Conservation (phyloP, 2,329 filamentous ascomycete genomes). For the Fusarium equiseti region DNA sequence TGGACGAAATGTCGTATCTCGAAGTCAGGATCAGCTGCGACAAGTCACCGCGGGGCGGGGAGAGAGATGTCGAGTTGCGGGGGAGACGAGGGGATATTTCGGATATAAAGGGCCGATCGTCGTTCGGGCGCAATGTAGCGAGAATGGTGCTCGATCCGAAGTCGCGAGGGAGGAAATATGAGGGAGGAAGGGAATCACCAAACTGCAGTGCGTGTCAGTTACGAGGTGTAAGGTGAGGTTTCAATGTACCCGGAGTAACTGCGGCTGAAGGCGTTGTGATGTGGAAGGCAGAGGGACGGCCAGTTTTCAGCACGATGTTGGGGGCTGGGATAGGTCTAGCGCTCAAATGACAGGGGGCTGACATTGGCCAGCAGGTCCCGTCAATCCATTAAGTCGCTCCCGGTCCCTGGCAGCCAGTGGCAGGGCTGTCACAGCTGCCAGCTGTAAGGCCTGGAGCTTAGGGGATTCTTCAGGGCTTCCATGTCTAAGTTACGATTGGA, state of each 20-base stretch:
- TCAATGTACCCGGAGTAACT: constrained; percentile 45
- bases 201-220: constrained; percentile 39
- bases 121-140: constrained; percentile 14
- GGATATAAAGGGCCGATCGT: constrained; percentile 27
- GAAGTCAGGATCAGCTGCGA: constrained; percentile 36
- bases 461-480: constrained; percentile 20
- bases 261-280: constrained; percentile 49
- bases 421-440: constrained; percentile 38
- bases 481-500: background rate
- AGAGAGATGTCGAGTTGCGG: constrained; percentile 28
- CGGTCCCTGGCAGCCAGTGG: constrained; percentile 32
- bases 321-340: constrained; percentile 52
- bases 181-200: constrained; percentile 27
- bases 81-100: constrained; percentile 11
- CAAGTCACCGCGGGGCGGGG: constrained; percentile 40
- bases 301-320: constrained; percentile 25
- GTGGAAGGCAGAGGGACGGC: constrained; percentile 42
- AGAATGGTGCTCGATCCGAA: constrained; percentile 25
- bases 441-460: constrained; percentile 32
- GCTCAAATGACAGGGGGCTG: constrained; percentile 31
- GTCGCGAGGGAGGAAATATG: constrained; percentile 27
- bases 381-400: background rate
- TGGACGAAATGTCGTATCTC: constrained; percentile 24
- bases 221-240: constrained; percentile 44
- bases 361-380: constrained; percentile 5